These are phyloP conservation scores for Quercus cerris DNA, from an alignment of 306 rosid genomes.

Conservation along the genomic window DNA sequence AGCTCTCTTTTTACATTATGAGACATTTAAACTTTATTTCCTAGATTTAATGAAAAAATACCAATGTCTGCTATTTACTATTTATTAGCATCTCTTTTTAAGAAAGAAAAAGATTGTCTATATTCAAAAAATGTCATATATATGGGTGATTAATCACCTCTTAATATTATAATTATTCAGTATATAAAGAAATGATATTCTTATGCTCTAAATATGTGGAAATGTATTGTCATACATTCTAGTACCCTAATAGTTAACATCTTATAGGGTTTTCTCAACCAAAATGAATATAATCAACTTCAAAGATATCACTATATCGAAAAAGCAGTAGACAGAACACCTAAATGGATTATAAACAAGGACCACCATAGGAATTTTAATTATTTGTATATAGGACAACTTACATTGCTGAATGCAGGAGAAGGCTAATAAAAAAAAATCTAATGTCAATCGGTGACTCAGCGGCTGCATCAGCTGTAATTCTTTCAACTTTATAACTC, in stretches of 20 bases:
- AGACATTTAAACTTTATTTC: too few relatives aligned
- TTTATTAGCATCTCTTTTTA: too few relatives aligned
- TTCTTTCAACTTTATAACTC: slow-evolving; percentile 47
- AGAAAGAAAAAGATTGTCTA: too few relatives aligned
- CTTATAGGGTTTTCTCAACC: too few relatives aligned
- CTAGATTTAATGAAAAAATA: too few relatives aligned
- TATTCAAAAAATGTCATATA: neutral
- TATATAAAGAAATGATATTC: neutral
- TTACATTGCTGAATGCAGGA: slow-evolving; percentile 80
- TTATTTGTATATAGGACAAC: slow-evolving; percentile 20
- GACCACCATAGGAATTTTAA: neutral
- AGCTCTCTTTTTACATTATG: too few relatives aligned
- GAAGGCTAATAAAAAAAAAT: slow-evolving; percentile 51
- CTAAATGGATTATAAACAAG: slow-evolving; percentile 28
- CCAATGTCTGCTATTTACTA: too few relatives aligned
- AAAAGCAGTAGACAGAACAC: neutral
- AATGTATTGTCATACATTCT: too few relatives aligned
- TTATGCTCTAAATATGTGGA: too few relatives aligned
- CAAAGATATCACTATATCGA: neutral
- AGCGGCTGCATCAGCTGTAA: slow-evolving; percentile 80
- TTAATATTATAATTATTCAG: neutral
- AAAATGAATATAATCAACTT: too few relatives aligned
- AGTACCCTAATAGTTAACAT: too few relatives aligned
- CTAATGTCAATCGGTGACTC: slow-evolving; percentile 32
- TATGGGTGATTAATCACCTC: neutral